Percentiles rank a stretch among this genome's conserved stretches.
Conservation (phyloP, 495 filamentous ascomycete species). For the Schizothecium vesticola region DNA sequence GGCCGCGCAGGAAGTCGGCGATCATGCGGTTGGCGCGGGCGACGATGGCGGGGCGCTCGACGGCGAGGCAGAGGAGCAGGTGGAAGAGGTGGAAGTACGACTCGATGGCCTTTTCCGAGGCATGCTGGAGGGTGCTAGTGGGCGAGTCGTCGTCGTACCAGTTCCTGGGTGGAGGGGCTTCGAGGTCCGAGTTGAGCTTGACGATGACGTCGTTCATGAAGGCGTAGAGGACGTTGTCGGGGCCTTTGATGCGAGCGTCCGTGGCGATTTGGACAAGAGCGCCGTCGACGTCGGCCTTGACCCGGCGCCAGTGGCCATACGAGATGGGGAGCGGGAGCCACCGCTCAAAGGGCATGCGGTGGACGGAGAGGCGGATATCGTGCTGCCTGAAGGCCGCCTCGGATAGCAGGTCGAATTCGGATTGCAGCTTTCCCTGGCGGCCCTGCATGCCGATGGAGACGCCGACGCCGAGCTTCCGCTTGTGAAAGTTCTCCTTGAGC, state of each 20-base stretch:
- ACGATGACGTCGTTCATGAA: conserved; percentile 52
- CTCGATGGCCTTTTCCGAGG: conserved; percentile 49
- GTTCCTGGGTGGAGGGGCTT: neutral
- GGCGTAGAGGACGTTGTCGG: conserved; percentile 36
- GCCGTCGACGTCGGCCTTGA: conserved; percentile 20
- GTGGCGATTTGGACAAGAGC: conserved; percentile 17
- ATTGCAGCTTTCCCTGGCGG: conserved; percentile 25
- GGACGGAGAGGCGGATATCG: conserved; percentile 33
- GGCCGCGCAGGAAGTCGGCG: conserved; percentile 31
- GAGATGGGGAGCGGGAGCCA: conserved; percentile 49
- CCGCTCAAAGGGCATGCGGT: conserved; percentile 33
- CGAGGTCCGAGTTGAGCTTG: conserved; percentile 36
- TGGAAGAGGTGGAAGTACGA: conserved; percentile 52
- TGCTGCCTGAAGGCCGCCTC: conserved; percentile 32
- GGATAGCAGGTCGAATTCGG: conserved; percentile 48
- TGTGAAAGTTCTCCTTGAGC: conserved; percentile 38
- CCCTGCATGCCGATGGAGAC: conserved; percentile 22
- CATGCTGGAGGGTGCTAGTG: conserved; percentile 41
- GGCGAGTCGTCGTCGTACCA: neutral
- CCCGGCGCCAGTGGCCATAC: conserved; percentile 38
- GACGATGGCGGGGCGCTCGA: conserved; percentile 24
- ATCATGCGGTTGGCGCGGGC: conserved; percentile 30
- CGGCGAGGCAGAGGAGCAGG: conserved; percentile 40
- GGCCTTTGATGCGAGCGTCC: conserved; percentile 7
- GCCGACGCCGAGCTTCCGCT: conserved; percentile 42